Evolutionary conservation across 2,329 filamentous ascomycete species (phyloP).

Genomic region (Colletotrichum sansevieriae): DNA sequence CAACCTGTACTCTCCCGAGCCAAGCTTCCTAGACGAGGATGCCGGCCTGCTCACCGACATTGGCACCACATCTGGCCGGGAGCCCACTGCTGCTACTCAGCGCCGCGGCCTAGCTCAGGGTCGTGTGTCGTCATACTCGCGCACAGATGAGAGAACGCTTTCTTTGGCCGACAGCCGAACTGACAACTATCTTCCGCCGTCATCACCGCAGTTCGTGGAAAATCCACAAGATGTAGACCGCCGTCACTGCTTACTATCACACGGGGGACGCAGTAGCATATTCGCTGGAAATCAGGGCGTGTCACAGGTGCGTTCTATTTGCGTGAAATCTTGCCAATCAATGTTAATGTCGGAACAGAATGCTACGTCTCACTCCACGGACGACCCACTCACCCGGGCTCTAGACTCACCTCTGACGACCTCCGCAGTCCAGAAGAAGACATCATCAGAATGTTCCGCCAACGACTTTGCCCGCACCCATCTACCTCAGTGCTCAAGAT

Average conservation of each 20-base stretch:
- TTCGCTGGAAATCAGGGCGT: background rate
- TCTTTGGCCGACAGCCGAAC: background rate
- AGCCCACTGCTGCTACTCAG: background rate
- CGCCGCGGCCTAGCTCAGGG: background rate
- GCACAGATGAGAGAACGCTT: background rate
- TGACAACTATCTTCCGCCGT: background rate
- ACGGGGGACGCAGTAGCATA: background rate
- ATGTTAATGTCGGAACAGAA: slow-evolving; percentile 16
- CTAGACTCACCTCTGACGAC: background rate
- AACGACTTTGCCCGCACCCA: background rate
- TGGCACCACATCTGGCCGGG: slow-evolving; percentile 9
- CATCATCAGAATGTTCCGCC: background rate
- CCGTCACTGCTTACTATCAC: background rate
- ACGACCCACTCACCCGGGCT: background rate
- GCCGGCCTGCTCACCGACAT: slow-evolving; percentile 50
- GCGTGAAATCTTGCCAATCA: background rate
- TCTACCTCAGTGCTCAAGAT: background rate
- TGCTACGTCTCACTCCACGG: background rate
- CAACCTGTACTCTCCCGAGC: slow-evolving; percentile 66
- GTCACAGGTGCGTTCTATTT: slow-evolving; percentile 2
- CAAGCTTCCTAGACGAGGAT: slow-evolving; percentile 64
- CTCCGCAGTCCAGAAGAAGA: background rate
- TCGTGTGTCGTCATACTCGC: background rate
- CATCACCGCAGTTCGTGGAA: background rate
- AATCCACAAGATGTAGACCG: background rate